A percentile compares a stretch with the other conserved stretches of the same genome.
phyloP scores from a whole-genome alignment of 108 stramenopile genomes.

The Nitzschia palea region DNA sequence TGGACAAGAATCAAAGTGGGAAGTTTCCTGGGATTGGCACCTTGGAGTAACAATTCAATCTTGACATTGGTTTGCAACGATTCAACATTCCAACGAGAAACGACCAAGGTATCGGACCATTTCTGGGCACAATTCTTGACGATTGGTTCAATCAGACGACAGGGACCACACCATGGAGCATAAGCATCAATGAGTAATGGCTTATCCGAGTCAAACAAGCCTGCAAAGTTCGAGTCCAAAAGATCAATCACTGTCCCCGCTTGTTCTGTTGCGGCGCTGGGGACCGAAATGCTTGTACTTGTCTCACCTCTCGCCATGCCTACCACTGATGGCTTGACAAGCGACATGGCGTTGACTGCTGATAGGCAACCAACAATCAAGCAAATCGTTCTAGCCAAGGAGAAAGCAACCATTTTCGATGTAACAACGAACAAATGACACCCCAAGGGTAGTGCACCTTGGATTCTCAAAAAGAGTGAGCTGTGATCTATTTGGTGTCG shows the following conservation, averaged over 20 bases:
- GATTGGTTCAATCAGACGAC: constrained; percentile 65
- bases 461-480: too few species aligned
- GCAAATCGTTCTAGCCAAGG: too few species aligned
- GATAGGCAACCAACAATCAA: too few species aligned
- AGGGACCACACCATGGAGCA: constrained; percentile 64
- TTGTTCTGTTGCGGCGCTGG: too few species aligned
- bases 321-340: too few species aligned
- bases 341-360: too few species aligned
- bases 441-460: too few species aligned
- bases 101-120: constrained; percentile 37
- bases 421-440: too few species aligned
- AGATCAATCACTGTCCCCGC: constrained; percentile 11
- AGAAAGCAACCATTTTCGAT: too few species aligned
- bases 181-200: constrained; percentile 27
- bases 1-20: constrained; percentile 56
- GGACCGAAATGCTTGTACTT: too few species aligned
- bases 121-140: constrained; percentile 43
- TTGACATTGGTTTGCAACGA: constrained; percentile 47
- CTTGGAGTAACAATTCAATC: constrained; percentile 60
- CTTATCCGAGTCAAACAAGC: constrained; percentile 9
- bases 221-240: constrained; percentile 25
- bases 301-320: too few species aligned
- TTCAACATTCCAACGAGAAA: constrained; percentile 64
- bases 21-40: constrained; percentile 52
- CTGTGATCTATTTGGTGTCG: too few species aligned